Evolutionary conservation across 495 filamentous ascomycete species (phyloP).

Genomic region (Lepidopterella palustris): DNA sequence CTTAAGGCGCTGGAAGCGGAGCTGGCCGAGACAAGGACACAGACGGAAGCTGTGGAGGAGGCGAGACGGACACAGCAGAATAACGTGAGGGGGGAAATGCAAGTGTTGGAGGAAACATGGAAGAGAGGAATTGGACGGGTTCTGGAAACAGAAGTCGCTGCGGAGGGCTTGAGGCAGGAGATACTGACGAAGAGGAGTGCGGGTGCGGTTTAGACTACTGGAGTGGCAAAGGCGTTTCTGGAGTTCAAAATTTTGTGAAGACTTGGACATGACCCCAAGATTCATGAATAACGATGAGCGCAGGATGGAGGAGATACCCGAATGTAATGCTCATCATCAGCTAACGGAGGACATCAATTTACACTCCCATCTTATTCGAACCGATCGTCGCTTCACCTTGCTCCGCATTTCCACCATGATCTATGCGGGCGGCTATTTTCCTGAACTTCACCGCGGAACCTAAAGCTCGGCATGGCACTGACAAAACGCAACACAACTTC

Average conservation of each 20-base stretch:
- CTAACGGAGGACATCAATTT: too few relatives aligned
- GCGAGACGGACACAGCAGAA: constrained; percentile 66
- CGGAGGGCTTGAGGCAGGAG: constrained; percentile 57
- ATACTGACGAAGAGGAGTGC: constrained; percentile 50
- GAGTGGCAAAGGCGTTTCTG: not conserved
- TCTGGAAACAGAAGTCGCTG: constrained; percentile 66
- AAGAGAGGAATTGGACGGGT: constrained; percentile 40
- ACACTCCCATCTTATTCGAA: too few relatives aligned
- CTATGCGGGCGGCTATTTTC: too few relatives aligned
- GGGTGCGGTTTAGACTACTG: constrained; percentile 17
- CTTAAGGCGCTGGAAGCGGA: constrained; percentile 70
- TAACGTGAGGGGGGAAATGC: constrained; percentile 58
- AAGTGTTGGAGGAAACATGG: constrained; percentile 61
- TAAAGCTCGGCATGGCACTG: too few relatives aligned
- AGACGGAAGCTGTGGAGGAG: constrained; percentile 64
- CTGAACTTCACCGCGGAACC: too few relatives aligned
- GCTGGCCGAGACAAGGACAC: constrained; percentile 55
- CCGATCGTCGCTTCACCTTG: too few relatives aligned
- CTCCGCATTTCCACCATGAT: too few relatives aligned
- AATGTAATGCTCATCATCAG: not conserved
- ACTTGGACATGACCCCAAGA: not conserved
- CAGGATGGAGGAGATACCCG: not conserved
- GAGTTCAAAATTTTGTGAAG: not conserved
- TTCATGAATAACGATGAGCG: not conserved
- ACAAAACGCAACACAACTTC: too few relatives aligned